Base-by-base conservation (phyloP, 2,329 filamentous ascomycete species). In the Metarhizium guizhouense region DNA sequence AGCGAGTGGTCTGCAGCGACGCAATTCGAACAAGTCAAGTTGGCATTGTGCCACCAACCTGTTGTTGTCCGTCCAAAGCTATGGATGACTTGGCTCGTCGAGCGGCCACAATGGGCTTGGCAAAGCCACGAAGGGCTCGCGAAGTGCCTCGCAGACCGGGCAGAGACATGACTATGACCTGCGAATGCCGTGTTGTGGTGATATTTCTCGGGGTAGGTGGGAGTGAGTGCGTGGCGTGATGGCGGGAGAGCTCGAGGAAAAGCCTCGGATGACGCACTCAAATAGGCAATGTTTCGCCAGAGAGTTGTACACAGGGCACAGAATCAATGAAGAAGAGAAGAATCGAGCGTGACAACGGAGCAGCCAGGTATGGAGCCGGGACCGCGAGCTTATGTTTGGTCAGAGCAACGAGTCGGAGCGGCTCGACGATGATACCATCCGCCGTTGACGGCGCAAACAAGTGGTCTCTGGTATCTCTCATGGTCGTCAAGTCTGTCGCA, bases 41-140 rank as follows among this genome's bases (percentile, higher is more conserved):
- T 59, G 54, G 2, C 25, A 47, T 48, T 29, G 45, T 25, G 25
- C 52, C 18, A 63, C 74, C 47, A 64, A 85, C 82, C 74, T 78
- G 76, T 64, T 85, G 83, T 68, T 86, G 83, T 59, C 77, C 74
- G 56, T 86, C 83, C 55, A 74, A 67, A 40, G 70, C 68, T 54
- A 74, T 64, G 51, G 80, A 78, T 47, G 79, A 80, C 55, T 76
- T 71, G 40, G 66, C 64, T 63, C 73, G 72, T 60, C 65, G 70
- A 59, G 67, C 63, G 54, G 60, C 58, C 25, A 64, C 57, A 45
- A 64, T 58, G 11, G 65, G 64, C 57, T 65, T 68, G 54, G 70
- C 70, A 66, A 72, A 65, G 68, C 65, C 68, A 61, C 76, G 73
- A 55, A 80, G 67, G 61, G 73, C 72, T 66, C 75, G 71, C 62